Percentiles rank a stretch among this genome's conserved stretches.
Evolutionary conservation across 306 rosid species (phyloP).

Genomic region (Astragalus membranaceus): DNA sequence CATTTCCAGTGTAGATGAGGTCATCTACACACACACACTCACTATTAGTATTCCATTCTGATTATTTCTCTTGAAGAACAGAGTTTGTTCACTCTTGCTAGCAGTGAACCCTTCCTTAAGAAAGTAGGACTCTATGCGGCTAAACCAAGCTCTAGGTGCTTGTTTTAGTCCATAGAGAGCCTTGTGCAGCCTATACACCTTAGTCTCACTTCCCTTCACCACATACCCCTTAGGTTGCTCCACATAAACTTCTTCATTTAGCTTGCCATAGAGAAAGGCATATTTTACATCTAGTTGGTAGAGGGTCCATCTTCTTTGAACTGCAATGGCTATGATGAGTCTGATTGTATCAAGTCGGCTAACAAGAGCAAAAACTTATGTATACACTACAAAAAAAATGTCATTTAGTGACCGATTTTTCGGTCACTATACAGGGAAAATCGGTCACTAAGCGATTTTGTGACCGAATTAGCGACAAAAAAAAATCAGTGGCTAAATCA

Average conservation of each 20-base stretch:
- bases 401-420: too few species aligned
- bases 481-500: too few species aligned
- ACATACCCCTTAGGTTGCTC: too few species aligned
- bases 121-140: not conserved
- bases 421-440: too few species aligned
- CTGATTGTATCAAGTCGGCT: not conserved
- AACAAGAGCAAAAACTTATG: not conserved
- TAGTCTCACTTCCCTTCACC: not conserved
- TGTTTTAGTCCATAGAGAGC: not conserved
- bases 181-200: too few species aligned
- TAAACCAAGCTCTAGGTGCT: not conserved
- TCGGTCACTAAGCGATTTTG: too few species aligned
- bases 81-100: not conserved
- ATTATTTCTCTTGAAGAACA: not conserved
- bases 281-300: not conserved
- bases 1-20: not conserved
- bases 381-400: too few species aligned
- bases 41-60: not conserved
- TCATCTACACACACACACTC: not conserved
- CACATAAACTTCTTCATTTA: not conserved
- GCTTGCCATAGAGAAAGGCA: not conserved
- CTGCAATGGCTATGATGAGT: not conserved
- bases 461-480: too few species aligned
- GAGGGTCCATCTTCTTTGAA: not conserved
- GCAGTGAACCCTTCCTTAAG: not conserved